phyloP scores from a whole-genome alignment of 805 yeast genomes.

The Nakazawaea laoshanensis region DNA sequence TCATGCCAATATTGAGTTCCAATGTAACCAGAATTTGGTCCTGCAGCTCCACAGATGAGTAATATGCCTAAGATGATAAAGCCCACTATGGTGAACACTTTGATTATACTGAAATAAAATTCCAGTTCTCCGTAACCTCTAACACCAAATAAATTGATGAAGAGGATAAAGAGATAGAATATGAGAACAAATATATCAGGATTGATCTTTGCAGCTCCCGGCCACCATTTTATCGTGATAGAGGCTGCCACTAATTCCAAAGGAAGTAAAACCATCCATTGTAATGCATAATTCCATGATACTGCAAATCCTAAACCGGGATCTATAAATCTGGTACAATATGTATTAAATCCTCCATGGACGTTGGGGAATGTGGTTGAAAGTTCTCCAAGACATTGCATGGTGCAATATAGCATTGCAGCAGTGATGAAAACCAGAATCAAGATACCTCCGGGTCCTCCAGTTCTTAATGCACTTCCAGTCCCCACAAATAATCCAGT shows the following conservation, averaged over 20 bases:
- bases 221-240: constrained; percentile 45
- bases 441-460: constrained; percentile 59
- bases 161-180: constrained; percentile 37
- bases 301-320: constrained; percentile 55
- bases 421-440: constrained; percentile 48
- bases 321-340: constrained; percentile 49
- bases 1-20: constrained; percentile 37
- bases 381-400: constrained; percentile 54
- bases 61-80: constrained; percentile 48
- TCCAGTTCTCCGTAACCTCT: constrained; percentile 49
- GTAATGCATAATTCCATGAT: constrained; percentile 48
- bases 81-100: constrained; percentile 40
- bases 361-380: constrained; percentile 50
- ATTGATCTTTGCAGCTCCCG: constrained; percentile 21
- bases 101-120: constrained; percentile 37
- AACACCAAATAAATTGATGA: constrained; percentile 46
- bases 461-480: constrained; percentile 45
- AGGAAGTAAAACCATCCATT: constrained; percentile 44
- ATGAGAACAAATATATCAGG: constrained; percentile 42
- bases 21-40: constrained; percentile 34
- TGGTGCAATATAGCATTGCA: constrained; percentile 46
- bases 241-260: constrained; percentile 46
- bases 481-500: constrained; percentile 64
- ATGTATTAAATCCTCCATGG: constrained; percentile 56
- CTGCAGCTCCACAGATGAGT: constrained; percentile 40